Evolutionary conservation across 2,329 filamentous ascomycete genomes (phyloP).

Genomic region (Metarhizium guizhouense): DNA sequence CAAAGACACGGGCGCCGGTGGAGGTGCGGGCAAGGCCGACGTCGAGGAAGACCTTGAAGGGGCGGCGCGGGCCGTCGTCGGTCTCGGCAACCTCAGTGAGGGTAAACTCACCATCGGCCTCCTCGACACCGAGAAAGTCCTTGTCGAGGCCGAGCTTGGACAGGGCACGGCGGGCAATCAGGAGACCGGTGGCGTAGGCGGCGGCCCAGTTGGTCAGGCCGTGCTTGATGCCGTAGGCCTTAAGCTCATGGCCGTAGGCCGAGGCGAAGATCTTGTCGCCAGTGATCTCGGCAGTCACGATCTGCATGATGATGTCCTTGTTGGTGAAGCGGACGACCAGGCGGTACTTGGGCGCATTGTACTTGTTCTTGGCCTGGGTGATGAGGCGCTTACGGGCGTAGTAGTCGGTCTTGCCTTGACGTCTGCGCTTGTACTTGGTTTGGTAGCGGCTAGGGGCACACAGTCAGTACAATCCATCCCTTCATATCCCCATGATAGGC

Average conservation of each 20-base stretch:
- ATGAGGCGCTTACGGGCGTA: conserved; percentile 99
- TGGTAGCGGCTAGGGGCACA: conserved; percentile 74
- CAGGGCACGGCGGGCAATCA: conserved; percentile 92
- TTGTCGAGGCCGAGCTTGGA: conserved; percentile 95
- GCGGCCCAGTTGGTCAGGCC: conserved; percentile 99
- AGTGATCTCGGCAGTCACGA: conserved; percentile 89
- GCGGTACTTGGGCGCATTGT: conserved; percentile 99
- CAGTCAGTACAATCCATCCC: neutral
- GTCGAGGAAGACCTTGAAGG: conserved; percentile 99
- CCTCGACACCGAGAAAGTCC: conserved; percentile 90
- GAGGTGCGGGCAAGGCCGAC: conserved; percentile 96
- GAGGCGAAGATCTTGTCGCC: conserved; percentile 94
- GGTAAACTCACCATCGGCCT: conserved; percentile 90
- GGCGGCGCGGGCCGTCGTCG: conserved; percentile 86
- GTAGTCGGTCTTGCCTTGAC: conserved; percentile 98
- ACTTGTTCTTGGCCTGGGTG: conserved; percentile 99
- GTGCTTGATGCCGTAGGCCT: conserved; percentile 94
- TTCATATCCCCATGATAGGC: neutral
- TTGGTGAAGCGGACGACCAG: conserved; percentile 99
- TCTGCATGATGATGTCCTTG: conserved; percentile 98
- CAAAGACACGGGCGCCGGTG: conserved; percentile 97
- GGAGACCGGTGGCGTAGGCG: conserved; percentile 91
- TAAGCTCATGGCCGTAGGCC: conserved; percentile 96
- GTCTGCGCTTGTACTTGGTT: conserved; percentile 99
- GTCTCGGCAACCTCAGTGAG: conserved; percentile 91